Evolutionary conservation across 2,329 filamentous ascomycete species (phyloP), one percentile per base, ranked within the genome.

Genomic region (Curvularia spicifera): DNA sequence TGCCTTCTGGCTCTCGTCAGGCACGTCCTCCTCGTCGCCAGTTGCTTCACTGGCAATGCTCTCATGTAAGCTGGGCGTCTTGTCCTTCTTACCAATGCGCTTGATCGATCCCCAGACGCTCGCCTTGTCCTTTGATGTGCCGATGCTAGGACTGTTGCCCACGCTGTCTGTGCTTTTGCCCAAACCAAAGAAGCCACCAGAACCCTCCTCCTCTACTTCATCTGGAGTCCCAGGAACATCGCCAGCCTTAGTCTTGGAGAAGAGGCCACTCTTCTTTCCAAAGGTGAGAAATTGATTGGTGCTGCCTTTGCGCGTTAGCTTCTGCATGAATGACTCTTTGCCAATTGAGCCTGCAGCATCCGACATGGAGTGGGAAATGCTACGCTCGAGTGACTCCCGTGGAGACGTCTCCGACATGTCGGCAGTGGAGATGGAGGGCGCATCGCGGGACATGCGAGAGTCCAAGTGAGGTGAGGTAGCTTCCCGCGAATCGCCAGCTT

Each of bases 281-380:
- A 78, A 76, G 1, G 68, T 70, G 4, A 79, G 72, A 66, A 82
- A 82, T 51, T 82, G 81, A 52, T 75, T 77, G 0, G 78, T 77
- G 57, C 75, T 79, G 35, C 75, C 76, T 66, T 83, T 83, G 52
- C 81, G 78, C 4, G 77, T 78, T 39, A 83, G 74, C 59, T 82
- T 82, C 58, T 79, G 76, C 79, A 83, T 82, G 64, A 83, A 80
- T 1, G 74, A 76, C 49, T 82, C 80, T 53, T 79, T 81, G 57
- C 78, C 76, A 18, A 73, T 59, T 2, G 73, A 69, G 47, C 70
- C 66, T 42, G 72, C 60, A 35, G 61, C 69, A 18, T 78, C 75
- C 0, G 75, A 76, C 1, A 72, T 68, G 0, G 75, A 73, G 40
- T 78, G 76, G 5, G 76, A 78, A 4, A 73, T 61, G 12, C 73